These are phyloP conservation scores for Nowakowskiella sp. DNA, from an alignment of 192 early-diverging fungal species.

Conservation along the genomic window DNA sequence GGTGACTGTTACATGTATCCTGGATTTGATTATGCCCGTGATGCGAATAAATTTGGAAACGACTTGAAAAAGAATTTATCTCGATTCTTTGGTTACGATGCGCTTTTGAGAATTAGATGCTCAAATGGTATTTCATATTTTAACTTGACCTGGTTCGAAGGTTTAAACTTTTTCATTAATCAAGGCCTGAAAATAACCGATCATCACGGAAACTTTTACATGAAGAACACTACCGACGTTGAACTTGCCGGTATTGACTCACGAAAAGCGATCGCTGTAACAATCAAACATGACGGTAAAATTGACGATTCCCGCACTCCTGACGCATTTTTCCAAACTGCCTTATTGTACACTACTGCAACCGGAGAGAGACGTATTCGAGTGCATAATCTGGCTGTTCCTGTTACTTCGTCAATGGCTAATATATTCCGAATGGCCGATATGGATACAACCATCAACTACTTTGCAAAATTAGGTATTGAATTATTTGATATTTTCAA, in stretches of 20 bases:
- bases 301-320: slow-evolving; percentile 69
- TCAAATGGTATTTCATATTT: slow-evolving; percentile 63
- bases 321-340: slow-evolving; percentile 81
- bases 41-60: slow-evolving; percentile 62
- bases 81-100: slow-evolving; percentile 81
- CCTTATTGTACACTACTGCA: slow-evolving; percentile 89
- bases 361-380: slow-evolving; percentile 82
- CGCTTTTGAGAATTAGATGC: slow-evolving; percentile 75
- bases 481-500: slow-evolving; percentile 2
- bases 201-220: slow-evolving; percentile 89
- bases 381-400: slow-evolving; percentile 77
- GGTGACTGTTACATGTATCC: slow-evolving; percentile 78
- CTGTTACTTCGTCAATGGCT: slow-evolving; percentile 64
- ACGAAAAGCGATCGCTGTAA: slow-evolving; percentile 72
- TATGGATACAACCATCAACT: slow-evolving; percentile 84
- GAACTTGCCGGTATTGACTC: slow-evolving; percentile 85
- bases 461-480: slow-evolving; percentile 69
- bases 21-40: slow-evolving; percentile 66
- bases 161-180: not conserved
- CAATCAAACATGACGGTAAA: slow-evolving; percentile 80
- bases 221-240: slow-evolving; percentile 86
- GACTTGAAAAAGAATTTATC: slow-evolving; percentile 65
- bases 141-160: not conserved
- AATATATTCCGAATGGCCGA: slow-evolving; percentile 85
- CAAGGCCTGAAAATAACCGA: slow-evolving; percentile 68